Evolutionary conservation across 2,329 filamentous ascomycete species (phyloP), one percentile per base, ranked within the genome.

Genomic region (Blastomyces gilchristii): DNA sequence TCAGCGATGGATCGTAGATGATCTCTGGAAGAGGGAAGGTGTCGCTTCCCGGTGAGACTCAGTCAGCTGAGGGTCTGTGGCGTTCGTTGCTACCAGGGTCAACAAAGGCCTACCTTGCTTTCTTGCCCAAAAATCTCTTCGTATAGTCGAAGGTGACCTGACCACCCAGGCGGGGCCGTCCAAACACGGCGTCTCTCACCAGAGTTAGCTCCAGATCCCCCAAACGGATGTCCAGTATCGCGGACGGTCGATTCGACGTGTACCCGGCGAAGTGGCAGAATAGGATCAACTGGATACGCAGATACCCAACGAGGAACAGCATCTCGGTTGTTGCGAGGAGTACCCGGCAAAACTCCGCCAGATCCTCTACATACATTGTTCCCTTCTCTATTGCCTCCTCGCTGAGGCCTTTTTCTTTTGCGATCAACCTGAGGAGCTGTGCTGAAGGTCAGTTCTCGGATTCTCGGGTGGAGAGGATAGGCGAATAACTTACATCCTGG

Each of bases 351-450:
- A 66, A 63, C 43, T 64, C 62, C 8, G 64, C 61, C 6, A 71
- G 47, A 61, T 67, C 67, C 53, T 68, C 54, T 4, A 71, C 53
- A 63, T 64, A 60, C 45, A 69, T 68, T 12, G 63, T 62, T 37
- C 62, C 57, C 52, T 69, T 69, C 31, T 68, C 63, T 12, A 59
- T 50, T 43, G 62, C 64, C 56, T 65, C 50, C 2, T 2, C 52
- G 45, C 63, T 65, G 18, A 70, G 58, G n/a, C 67, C 65, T 28
- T 69, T 63, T 62, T 70, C 67, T 47, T 65, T 63, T 2, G 66
- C 66, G n/a, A 71, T 62, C 28, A 56, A 45, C 47, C 65, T 65
- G 50, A 70, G 67, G 11, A 69, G 12, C 60, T 62, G n/a, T 22
- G n/a, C n/a, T 22, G n/a, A 22, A 22, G n/a, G n/a, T 22, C n/a